These are phyloP conservation scores for Boletus subcaerulescens DNA, from an alignment of 768 basidiomycete genomes.

Conservation along the genomic window DNA sequence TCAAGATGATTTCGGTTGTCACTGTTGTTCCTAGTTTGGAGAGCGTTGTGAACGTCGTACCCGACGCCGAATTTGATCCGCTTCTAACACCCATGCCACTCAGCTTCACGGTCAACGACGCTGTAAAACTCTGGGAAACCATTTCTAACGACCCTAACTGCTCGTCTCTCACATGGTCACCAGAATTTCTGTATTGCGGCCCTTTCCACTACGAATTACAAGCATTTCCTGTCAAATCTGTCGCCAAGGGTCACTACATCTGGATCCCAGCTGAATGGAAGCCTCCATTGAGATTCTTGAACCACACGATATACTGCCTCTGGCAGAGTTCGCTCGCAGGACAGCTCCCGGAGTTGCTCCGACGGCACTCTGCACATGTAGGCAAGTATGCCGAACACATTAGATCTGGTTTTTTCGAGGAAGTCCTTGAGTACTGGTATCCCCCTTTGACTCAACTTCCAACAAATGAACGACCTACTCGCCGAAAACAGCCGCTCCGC, in stretches of 20 bases:
- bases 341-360: not conserved
- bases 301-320: not conserved
- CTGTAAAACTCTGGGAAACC: too few relatives aligned
- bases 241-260: not conserved
- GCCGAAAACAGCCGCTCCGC: not conserved
- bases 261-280: not conserved
- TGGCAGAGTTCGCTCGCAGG: not conserved
- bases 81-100: too few relatives aligned
- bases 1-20: too few relatives aligned
- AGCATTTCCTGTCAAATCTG: not conserved
- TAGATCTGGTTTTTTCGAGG: not conserved
- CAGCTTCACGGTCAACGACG: too few relatives aligned
- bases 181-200: not conserved
- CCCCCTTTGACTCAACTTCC: not conserved
- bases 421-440: not conserved
- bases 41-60: not conserved
- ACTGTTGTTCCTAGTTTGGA: not conserved
- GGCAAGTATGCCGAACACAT: not conserved
- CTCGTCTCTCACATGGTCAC: not conserved
- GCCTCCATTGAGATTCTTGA: not conserved
- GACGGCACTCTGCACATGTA: too few relatives aligned
- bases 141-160: too few relatives aligned
- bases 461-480: not conserved
- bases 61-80: too few relatives aligned
- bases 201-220: not conserved